Conservation (phyloP, 495 filamentous ascomycete species). For the Tuber melanosporum region DNA sequence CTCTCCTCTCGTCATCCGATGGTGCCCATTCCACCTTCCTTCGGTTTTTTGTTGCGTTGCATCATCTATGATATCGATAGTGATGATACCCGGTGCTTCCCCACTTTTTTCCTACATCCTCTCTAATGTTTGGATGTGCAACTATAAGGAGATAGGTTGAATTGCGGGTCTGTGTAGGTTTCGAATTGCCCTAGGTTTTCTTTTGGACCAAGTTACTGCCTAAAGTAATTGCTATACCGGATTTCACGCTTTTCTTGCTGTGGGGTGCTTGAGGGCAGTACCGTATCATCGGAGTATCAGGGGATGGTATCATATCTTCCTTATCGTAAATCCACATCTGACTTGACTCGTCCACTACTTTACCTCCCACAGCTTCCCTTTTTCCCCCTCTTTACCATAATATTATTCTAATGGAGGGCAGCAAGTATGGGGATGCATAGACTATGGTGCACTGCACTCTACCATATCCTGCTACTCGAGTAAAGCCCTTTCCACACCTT, state of each 20-base stretch:
- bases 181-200: constrained; percentile 25
- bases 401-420: not conserved
- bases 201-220: not conserved
- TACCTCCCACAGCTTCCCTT: not conserved
- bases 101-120: not conserved
- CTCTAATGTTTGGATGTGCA: not conserved
- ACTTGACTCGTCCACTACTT: not conserved
- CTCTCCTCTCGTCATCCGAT: not conserved
- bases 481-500: not conserved
- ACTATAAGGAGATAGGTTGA: constrained; percentile 11
- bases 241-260: not conserved
- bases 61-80: not conserved
- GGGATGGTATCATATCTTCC: not conserved
- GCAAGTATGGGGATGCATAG: not conserved
- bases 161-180: constrained; percentile 22
- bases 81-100: not conserved
- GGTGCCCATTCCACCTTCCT: not conserved
- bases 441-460: not conserved
- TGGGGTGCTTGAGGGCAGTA: not conserved
- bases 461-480: not conserved
- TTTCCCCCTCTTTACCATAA: not conserved
- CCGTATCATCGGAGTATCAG: not conserved
- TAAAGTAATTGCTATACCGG: not conserved
- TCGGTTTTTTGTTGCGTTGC: not conserved
- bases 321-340: not conserved